Conservation (phyloP, 192 early-diverging fungal species). For the Phlyctochytrium planicorne region DNA sequence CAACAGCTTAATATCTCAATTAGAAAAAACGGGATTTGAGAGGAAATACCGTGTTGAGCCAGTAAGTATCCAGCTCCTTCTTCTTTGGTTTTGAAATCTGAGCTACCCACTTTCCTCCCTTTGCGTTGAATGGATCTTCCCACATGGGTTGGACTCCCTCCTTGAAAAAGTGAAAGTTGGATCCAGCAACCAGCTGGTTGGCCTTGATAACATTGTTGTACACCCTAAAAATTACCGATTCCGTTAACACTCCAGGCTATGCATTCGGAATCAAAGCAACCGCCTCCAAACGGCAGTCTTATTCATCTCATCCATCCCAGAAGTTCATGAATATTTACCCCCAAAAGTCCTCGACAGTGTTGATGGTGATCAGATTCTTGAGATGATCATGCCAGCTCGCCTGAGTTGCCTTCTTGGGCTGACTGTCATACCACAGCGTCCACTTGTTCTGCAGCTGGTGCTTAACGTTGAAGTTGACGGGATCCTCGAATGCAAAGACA, state of each 20-base stretch:
- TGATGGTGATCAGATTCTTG: slow-evolving; percentile 87
- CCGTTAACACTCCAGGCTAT: background rate
- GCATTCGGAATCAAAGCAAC: too few species aligned
- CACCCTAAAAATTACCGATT: slow-evolving; percentile 45
- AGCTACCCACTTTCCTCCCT: slow-evolving; percentile 87
- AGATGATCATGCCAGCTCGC: slow-evolving; percentile 79
- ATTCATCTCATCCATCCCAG: background rate
- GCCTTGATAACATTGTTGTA: slow-evolving; percentile 86
- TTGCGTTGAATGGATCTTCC: slow-evolving; percentile 88
- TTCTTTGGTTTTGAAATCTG: slow-evolving; percentile 64
- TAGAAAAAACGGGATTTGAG: background rate
- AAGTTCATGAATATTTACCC: slow-evolving; percentile 54
- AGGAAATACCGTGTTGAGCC: slow-evolving; percentile 74
- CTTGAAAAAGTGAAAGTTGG: slow-evolving; percentile 96
- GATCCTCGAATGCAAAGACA: slow-evolving; percentile 29
- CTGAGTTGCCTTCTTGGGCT: slow-evolving; percentile 68
- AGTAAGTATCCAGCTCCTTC: slow-evolving; percentile 78
- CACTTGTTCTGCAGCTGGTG: slow-evolving; percentile 86
- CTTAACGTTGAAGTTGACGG: slow-evolving; percentile 75
- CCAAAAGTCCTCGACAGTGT: slow-evolving; percentile 97
- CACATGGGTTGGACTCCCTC: slow-evolving; percentile 88
- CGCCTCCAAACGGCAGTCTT: too few species aligned
- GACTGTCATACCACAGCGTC: slow-evolving; percentile 90
- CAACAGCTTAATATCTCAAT: background rate
- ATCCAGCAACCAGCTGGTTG: slow-evolving; percentile 66